Percentiles rank a stretch among this genome's conserved stretches.
These are phyloP conservation scores for Turnera subulata DNA, from an alignment of 345 rosid genomes.

Conservation along the genomic window DNA sequence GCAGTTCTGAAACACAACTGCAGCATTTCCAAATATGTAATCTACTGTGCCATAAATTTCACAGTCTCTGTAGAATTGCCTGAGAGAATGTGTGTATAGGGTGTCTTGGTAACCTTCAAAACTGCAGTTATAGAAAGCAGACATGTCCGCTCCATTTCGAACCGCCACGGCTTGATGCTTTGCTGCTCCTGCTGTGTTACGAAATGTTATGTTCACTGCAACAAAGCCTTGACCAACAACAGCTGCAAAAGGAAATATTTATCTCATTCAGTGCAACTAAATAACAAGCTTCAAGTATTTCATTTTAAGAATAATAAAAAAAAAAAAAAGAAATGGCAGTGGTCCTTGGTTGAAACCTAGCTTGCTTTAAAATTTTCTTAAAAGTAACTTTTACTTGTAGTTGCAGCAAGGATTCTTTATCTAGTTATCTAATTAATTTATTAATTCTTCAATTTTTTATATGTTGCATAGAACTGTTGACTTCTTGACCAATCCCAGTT, in stretches of 20 bases:
- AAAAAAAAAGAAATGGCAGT: too few relatives aligned
- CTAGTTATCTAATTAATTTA: too few relatives aligned
- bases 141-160: constrained; percentile 17
- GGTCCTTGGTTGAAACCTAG: too few relatives aligned
- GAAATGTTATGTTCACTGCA: constrained; percentile 18
- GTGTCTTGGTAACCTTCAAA: constrained; percentile 25
- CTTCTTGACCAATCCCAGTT: too few relatives aligned
- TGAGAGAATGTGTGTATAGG: constrained; percentile 15
- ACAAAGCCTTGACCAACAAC: constrained; percentile 20
- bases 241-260: constrained; percentile 14
- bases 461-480: too few relatives aligned
- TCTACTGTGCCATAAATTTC: constrained; percentile 24
- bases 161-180: constrained; percentile 28
- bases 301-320: too few relatives aligned
- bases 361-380: too few relatives aligned
- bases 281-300: too few relatives aligned
- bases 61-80: constrained; percentile 33
- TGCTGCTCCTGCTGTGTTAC: constrained; percentile 24
- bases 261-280: too few relatives aligned
- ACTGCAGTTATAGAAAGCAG: constrained; percentile 25
- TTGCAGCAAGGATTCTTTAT: too few relatives aligned
- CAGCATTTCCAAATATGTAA: constrained; percentile 35
- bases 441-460: too few relatives aligned
- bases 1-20: constrained; percentile 22
- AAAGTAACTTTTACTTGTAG: too few relatives aligned